Conservation (phyloP, 208 protist species). For the Trichomonas vaginalis region DNA sequence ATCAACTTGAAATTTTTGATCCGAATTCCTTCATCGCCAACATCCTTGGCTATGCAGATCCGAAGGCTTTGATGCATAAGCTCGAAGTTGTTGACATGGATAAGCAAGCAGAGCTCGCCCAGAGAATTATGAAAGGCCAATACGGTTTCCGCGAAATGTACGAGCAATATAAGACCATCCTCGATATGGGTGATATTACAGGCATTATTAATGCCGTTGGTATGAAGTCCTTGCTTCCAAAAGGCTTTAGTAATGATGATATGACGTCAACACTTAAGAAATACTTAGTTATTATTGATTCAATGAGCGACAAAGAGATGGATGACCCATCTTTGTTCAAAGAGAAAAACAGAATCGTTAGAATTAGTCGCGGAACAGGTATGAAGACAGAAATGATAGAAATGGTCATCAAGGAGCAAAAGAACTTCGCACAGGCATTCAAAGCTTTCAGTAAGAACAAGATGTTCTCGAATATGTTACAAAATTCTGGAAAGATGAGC, state of each 20-base stretch:
- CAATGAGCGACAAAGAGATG: neutral
- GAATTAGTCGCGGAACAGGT: neutral
- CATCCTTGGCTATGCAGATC: constrained; percentile 73
- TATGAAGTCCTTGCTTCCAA: neutral
- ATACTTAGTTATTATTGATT: neutral
- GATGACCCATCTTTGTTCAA: neutral
- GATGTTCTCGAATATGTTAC: neutral
- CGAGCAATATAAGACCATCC: constrained; percentile 33
- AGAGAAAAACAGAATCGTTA: neutral
- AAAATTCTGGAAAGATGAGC: neutral
- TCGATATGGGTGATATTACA: neutral
- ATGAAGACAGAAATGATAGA: neutral
- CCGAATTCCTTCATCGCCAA: constrained; percentile 45
- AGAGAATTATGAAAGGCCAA: constrained; percentile 32
- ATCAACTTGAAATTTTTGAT: constrained; percentile 72
- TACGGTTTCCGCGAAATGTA: constrained; percentile 35
- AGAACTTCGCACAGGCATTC: neutral
- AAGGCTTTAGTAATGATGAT: neutral
- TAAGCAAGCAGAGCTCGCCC: constrained; percentile 23
- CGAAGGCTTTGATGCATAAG: constrained; percentile 38
- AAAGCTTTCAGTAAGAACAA: neutral
- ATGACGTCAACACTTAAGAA: neutral
- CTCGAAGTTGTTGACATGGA: constrained; percentile 25
- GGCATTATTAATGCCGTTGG: neutral
- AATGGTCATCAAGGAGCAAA: neutral